Percentiles rank a stretch among this genome's conserved stretches.
Conservation (phyloP, 2,329 filamentous ascomycete genomes). For the Dactylellina parvicollis region DNA sequence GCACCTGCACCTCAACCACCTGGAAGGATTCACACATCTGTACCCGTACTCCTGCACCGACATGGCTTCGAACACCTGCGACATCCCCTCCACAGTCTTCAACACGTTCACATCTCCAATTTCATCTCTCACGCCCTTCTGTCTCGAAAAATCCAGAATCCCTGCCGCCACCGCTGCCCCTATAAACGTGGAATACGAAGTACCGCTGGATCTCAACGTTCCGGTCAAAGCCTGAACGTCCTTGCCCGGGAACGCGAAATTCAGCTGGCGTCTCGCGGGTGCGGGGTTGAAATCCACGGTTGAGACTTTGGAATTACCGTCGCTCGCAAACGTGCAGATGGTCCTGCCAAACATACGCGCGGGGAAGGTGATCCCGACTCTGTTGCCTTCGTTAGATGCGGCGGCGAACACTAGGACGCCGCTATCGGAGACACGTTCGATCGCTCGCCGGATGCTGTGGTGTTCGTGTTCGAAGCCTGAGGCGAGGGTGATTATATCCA, state of each 20-base stretch:
- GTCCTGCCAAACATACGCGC: background rate
- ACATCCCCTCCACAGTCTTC: background rate
- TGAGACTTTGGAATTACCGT: background rate
- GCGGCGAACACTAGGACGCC: background rate
- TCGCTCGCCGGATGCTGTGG: background rate
- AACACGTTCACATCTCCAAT: background rate
- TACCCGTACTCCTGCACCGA: too few species aligned
- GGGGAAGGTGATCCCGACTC: background rate
- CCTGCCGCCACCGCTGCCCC: background rate
- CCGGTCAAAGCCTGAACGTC: background rate
- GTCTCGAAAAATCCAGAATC: background rate
- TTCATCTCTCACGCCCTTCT: background rate
- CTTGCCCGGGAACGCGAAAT: conserved; percentile 1
- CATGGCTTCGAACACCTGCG: background rate
- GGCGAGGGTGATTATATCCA: background rate
- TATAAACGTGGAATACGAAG: background rate
- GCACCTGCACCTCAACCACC: too few species aligned
- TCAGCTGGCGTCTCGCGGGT: background rate
- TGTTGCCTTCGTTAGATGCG: background rate
- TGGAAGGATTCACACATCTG: too few species aligned
- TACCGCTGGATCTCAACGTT: background rate
- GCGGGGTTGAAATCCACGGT: background rate
- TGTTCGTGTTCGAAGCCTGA: background rate
- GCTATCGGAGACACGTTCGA: background rate
- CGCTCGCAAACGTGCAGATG: conserved; percentile 3